phyloP scores from a whole-genome alignment of 164 flowering plant genomes.

The Euptelea pleiosperma region DNA sequence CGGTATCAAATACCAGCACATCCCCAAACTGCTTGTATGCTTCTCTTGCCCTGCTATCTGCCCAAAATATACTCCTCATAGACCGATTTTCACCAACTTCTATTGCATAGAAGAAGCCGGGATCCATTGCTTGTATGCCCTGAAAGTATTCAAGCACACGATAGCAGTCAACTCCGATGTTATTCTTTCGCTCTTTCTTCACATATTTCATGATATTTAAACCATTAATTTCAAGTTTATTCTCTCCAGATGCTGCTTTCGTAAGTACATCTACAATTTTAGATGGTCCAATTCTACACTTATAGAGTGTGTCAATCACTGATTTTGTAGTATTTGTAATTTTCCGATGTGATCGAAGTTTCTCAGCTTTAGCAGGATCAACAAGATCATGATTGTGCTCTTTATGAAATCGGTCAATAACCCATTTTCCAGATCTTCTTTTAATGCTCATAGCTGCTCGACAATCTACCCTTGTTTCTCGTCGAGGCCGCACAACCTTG shows the following conservation, averaged over 20 bases:
- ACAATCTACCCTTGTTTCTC: conserved; percentile 23
- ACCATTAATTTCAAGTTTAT: conserved; percentile 16
- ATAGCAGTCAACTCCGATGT: conserved; percentile 14
- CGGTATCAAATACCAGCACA: conserved; percentile 16
- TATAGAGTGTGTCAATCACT: conserved; percentile 18
- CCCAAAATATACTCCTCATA: conserved; percentile 24
- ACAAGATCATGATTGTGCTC: conserved; percentile 20
- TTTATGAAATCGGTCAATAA: conserved; percentile 19
- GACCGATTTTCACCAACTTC: conserved; percentile 21
- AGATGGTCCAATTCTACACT: conserved; percentile 21
- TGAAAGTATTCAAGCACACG: conserved; percentile 16
- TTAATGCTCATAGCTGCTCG: conserved; percentile 25
- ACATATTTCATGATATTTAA: conserved; percentile 14
- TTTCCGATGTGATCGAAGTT: conserved; percentile 23
- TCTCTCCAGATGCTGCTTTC: conserved; percentile 18
- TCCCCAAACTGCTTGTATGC: conserved; percentile 22
- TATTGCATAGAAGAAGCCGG: conserved; percentile 19
- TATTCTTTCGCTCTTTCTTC: conserved; percentile 18
- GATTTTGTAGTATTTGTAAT: conserved; percentile 17
- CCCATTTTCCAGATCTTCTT: conserved; percentile 17
- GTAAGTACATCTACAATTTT: conserved; percentile 18
- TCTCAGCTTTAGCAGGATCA: conserved; percentile 23
- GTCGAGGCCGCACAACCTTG: conserved; percentile 18
- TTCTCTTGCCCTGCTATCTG: conserved; percentile 21
- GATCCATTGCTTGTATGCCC: conserved; percentile 14